These are phyloP conservation scores for Shiraia sp. DNA, from an alignment of 2,329 filamentous ascomycete species.

Conservation along the genomic window DNA sequence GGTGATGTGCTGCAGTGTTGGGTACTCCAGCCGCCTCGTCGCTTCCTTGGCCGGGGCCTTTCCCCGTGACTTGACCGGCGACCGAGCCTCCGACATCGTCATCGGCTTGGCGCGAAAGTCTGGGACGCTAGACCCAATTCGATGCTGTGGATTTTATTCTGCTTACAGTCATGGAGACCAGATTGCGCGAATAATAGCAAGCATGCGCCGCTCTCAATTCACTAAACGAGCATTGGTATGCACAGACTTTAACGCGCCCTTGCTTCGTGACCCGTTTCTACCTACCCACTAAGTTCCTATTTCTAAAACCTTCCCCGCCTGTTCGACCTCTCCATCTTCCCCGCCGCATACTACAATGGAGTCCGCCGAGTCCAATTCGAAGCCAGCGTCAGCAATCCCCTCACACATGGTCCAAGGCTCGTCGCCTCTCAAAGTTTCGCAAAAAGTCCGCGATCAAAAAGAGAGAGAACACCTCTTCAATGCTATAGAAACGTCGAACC, in stretches of 20 bases:
- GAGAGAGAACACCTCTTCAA: slow-evolving; percentile 62
- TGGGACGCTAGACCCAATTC: slow-evolving; percentile 12
- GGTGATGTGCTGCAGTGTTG: slow-evolving; percentile 13
- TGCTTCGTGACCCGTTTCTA: slow-evolving; percentile 9
- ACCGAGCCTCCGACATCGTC: slow-evolving; percentile 1
- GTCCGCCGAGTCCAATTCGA: slow-evolving; percentile 36
- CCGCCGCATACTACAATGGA: slow-evolving; percentile 8
- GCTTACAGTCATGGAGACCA: slow-evolving; percentile 20
- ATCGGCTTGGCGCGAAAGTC: slow-evolving; percentile 5
- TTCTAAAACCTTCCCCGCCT: background rate
- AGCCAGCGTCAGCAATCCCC: slow-evolving; percentile 58
- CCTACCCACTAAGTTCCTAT: slow-evolving; percentile 1
- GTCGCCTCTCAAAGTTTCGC: slow-evolving; percentile 53
- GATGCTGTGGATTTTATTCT: slow-evolving; percentile 21
- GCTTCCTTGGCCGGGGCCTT: slow-evolving; percentile 1
- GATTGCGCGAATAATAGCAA: slow-evolving; percentile 1
- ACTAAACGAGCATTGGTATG: too few species aligned
- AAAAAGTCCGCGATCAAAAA: slow-evolving; percentile 51
- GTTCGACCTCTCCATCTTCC: background rate
- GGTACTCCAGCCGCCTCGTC: slow-evolving; percentile 11
- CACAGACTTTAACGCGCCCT: too few species aligned
- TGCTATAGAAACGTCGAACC: slow-evolving; percentile 63
- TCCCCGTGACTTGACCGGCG: slow-evolving; percentile 8
- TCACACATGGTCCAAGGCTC: slow-evolving; percentile 61
- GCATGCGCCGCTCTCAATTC: slow-evolving; percentile 19